Evolutionary conservation across 169 alveolate species (phyloP), one percentile per base, ranked within the genome.

Genomic region (Plasmodium malariae): DNA sequence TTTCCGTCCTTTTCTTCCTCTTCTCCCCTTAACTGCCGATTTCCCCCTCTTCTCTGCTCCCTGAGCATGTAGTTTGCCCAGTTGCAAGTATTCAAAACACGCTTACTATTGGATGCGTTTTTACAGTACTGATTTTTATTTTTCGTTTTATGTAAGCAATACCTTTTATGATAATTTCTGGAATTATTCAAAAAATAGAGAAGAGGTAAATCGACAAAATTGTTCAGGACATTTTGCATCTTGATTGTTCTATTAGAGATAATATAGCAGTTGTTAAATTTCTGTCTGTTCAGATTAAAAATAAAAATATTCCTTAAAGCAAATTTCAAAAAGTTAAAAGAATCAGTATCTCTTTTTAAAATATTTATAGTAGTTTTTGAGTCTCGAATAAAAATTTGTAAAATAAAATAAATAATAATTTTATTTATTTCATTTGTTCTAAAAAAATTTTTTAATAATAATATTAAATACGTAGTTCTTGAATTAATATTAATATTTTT

Each of bases 401-500:
- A 40, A 57, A 86, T 68, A 12, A 86, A 48, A 40, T 49, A 86
- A 7, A 86, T 86, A 9, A 86, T 86, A 5, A 86, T 0, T 30
- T 86, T 86, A 26, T 86, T 74, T 17, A 86, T 69, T 36, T 86
- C 92, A 19, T 59, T 86, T n/a, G 62, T 45, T 40, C 92, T 69
- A 17, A 62, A 62, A 63, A 86, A 86, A 32, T 86, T 86, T 17
- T 70, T 86, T 51, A 86, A 57, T 24, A 86, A 24, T 26, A 86
- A 62, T 0, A 86, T 57, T 21, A 86, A 49, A 21, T 86, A 86
- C 21, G 92, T 86, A 0, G 87, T 86, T 48, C 76, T 70, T 1
- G 92, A 86, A 34, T 86, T 86, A 34, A 86, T 65, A 36, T 86
- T 86, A 28, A 86, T 69, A 54, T 86, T 86, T 86, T 86, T 86